Conservation (phyloP, 1,139 yeast species). For the Sporopachydermia cereana region DNA sequence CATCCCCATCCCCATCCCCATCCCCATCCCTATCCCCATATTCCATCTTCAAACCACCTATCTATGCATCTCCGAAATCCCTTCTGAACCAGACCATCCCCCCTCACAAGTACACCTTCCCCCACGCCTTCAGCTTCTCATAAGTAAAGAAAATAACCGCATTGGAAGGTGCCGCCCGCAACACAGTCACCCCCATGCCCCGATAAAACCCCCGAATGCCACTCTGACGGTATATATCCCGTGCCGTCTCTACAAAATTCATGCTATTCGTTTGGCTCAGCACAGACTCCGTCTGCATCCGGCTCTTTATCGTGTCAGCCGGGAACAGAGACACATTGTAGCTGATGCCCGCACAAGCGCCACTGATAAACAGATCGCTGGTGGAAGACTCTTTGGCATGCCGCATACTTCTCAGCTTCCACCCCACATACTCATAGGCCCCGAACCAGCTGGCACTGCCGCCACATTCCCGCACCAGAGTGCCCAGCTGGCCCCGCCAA, state of each 20-base stretch:
- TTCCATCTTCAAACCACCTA: too few relatives aligned
- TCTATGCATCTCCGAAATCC: too few relatives aligned
- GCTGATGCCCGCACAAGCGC: constrained; percentile 78
- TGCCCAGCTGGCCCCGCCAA: constrained; percentile 86
- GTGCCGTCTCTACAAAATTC: constrained; percentile 27
- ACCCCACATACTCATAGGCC: constrained; percentile 53
- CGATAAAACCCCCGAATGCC: constrained; percentile 65
- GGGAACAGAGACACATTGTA: constrained; percentile 80
- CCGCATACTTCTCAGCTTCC: constrained; percentile 24
- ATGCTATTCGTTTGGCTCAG: constrained; percentile 16
- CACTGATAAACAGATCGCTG: constrained; percentile 53
- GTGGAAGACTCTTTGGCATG: constrained; percentile 27
- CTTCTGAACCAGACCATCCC: too few relatives aligned
- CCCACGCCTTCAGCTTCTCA: constrained; percentile 41
- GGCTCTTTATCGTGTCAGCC: constrained; percentile 79
- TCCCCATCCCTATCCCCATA: too few relatives aligned
- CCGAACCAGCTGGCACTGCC: constrained; percentile 97
- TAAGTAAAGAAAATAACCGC: constrained; percentile 77
- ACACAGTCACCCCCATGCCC: constrained; percentile 74
- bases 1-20: too few relatives aligned
- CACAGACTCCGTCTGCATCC: constrained; percentile 60
- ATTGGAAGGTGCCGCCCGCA: constrained; percentile 81
- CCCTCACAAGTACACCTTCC: neutral
- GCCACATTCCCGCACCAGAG: constrained; percentile 70
- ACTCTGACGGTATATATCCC: constrained; percentile 31